These are phyloP conservation scores for Microbotryum silenes-acaulis DNA, from an alignment of 1,284 basidiomycete genomes.

Conservation along the genomic window DNA sequence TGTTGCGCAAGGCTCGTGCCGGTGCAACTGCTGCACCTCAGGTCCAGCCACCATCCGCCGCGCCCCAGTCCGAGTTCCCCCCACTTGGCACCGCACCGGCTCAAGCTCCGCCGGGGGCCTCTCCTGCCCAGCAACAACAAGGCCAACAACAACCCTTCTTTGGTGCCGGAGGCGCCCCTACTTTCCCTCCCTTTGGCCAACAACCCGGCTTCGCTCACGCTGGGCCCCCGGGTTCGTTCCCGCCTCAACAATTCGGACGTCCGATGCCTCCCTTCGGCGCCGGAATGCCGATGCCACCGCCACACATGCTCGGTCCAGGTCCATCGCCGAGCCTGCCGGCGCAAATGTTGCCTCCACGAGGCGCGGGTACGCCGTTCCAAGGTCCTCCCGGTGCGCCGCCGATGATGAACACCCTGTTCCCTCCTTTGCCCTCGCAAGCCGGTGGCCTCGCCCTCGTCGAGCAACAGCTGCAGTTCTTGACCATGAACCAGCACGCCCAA, in stretches of 20 bases:
- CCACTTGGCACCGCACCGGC: too few species aligned
- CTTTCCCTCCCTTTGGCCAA: too few species aligned
- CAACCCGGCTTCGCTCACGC: too few species aligned
- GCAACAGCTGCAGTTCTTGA: slow-evolving; percentile 17
- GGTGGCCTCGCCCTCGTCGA: slow-evolving; percentile 9
- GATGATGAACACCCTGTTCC: slow-evolving; percentile 26
- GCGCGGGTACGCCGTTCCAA: not conserved
- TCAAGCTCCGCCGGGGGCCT: too few species aligned
- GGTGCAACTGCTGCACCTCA: not conserved
- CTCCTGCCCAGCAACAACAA: too few species aligned
- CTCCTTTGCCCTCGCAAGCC: slow-evolving; percentile 4
- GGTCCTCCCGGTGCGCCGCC: not conserved
- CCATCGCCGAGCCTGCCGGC: not conserved
- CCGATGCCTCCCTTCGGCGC: slow-evolving; percentile 14
- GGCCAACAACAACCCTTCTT: too few species aligned
- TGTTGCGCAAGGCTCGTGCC: slow-evolving; percentile 43
- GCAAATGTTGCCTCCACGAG: not conserved
- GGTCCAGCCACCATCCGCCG: not conserved
- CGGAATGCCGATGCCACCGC: not conserved
- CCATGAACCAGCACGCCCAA: slow-evolving; percentile 17
- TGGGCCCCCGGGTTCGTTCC: too few species aligned
- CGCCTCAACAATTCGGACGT: too few species aligned
- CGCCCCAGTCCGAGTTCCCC: too few species aligned
- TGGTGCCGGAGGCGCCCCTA: too few species aligned
- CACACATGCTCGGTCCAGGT: not conserved